These are phyloP conservation scores for Boletus sp. DNA, from an alignment of 1,284 basidiomycete species.

Conservation along the genomic window DNA sequence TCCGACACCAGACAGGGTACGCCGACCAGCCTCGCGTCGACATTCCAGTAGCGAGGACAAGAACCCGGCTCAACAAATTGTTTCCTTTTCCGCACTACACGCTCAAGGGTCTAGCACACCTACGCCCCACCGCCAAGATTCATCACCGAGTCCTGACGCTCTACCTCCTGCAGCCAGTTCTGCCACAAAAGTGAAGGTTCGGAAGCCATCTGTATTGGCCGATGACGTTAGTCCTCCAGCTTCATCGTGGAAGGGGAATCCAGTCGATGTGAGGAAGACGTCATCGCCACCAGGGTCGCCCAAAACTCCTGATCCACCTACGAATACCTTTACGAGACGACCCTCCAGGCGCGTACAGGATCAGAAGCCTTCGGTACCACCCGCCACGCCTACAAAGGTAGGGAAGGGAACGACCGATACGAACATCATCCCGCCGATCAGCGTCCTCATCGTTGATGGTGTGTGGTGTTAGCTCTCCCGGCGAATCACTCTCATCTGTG, in stretches of 20 bases:
- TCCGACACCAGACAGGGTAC: constrained; percentile 27
- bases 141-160: constrained; percentile 25
- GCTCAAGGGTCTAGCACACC: constrained; percentile 15
- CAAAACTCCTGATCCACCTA: constrained; percentile 26
- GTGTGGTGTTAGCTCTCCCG: constrained; percentile 29
- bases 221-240: constrained; percentile 22
- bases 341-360: constrained; percentile 28
- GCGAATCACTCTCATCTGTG: constrained; percentile 14
- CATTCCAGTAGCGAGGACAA: constrained; percentile 29
- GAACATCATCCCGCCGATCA: constrained; percentile 87
- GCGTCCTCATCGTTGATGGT: constrained; percentile 95
- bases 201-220: constrained; percentile 30
- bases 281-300: constrained; percentile 36
- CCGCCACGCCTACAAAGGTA: constrained; percentile 20
- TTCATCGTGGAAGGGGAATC: constrained; percentile 29
- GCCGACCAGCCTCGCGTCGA: constrained; percentile 29
- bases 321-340: constrained; percentile 27
- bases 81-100: constrained; percentile 36
- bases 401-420: constrained; percentile 37
- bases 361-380: constrained; percentile 26
- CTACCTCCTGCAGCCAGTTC: constrained; percentile 6
- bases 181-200: constrained; percentile 22
- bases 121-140: constrained; percentile 24
- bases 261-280: constrained; percentile 32
- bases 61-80: constrained; percentile 20